These are phyloP conservation scores for Globisporangium cystogenes DNA, from an alignment of 352 stramenopile species.

Conservation along the genomic window DNA sequence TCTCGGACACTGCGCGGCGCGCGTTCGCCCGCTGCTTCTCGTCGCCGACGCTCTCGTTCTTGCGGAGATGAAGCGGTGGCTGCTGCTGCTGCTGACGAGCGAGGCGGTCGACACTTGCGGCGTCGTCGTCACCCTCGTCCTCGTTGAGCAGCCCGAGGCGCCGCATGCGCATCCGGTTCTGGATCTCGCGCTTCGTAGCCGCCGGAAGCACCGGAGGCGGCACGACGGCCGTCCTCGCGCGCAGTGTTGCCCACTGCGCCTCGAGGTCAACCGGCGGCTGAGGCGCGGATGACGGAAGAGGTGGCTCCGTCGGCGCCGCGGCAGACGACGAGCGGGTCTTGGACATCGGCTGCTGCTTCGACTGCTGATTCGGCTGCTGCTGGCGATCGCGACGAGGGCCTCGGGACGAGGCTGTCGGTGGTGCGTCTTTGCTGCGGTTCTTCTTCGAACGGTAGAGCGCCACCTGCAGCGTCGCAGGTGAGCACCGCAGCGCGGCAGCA, in stretches of 20 bases:
- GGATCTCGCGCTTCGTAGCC: constrained; percentile 35
- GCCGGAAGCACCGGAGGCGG: constrained; percentile 30
- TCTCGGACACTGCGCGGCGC: constrained; percentile 34
- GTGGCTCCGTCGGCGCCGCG: background rate
- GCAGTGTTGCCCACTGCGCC: constrained; percentile 41
- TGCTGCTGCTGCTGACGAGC: constrained; percentile 3
- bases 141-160: constrained; percentile 44
- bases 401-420: constrained; percentile 6
- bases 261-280: constrained; percentile 19
- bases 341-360: background rate
- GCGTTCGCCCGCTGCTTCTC: constrained; percentile 18
- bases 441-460: constrained; percentile 52
- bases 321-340: constrained; percentile 4
- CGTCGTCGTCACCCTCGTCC: constrained; percentile 26
- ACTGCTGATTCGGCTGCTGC: no score
- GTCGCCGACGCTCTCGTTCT: constrained; percentile 15
- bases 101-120: background rate
- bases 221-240: constrained; percentile 22
- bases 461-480: constrained; percentile 12
- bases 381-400: background rate
- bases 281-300: background rate
- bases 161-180: constrained; percentile 58
- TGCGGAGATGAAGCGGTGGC: constrained; percentile 15
- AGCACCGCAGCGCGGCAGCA: constrained; percentile 3
- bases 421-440: constrained; percentile 32